Evolutionary conservation across 768 basidiomycete genomes (phyloP), one percentile per base, ranked within the genome.

Genomic region (Tylopilus intermedius): DNA sequence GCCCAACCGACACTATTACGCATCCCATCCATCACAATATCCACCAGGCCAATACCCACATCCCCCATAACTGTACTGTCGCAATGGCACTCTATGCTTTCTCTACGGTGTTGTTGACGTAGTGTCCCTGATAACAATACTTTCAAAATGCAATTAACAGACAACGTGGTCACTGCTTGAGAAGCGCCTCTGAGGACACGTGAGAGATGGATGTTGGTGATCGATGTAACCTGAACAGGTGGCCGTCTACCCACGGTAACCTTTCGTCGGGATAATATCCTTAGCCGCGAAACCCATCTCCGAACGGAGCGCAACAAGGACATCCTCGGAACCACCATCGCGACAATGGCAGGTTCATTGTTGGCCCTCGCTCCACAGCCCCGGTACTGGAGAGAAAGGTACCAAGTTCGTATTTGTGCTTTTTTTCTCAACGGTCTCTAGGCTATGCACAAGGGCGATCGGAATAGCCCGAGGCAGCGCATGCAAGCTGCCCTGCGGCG

Each of bases 41-140:
- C 26, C 39, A 29, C 49, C 53, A 2, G 38, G 45, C 2, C 54
- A 47, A 42, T 69, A 57, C 22, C 35, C 61, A n/a, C 58, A 57
- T 22, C 51, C 57, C 30, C 37, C 50, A 51, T 66, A 56, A 35
- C 8, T 41, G 48, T 32, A 39, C 24, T 45, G 8, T 42, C 4
- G 10, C 37, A 22, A n/a, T n/a, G 30, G 18, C 44, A 22, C 45
- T 21, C n/a, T 39, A 29, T 45, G 47, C 32, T 27, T 30, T 38
- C 21, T 50, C 39, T 15, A 30, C 11, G 33, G 22, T 29, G 22
- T 47, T 45, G 32, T 39, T 43, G 29, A 32, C 14, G 22, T 45
- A 27, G 33, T 38, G 27, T 53, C 21, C 3, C 39, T 30, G 37
- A 37, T 45, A 32, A 39, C 15, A 26, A 18, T 49, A 9, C 40